phyloP scores from a whole-genome alignment of 768 basidiomycete genomes.

The Panus rudis region DNA sequence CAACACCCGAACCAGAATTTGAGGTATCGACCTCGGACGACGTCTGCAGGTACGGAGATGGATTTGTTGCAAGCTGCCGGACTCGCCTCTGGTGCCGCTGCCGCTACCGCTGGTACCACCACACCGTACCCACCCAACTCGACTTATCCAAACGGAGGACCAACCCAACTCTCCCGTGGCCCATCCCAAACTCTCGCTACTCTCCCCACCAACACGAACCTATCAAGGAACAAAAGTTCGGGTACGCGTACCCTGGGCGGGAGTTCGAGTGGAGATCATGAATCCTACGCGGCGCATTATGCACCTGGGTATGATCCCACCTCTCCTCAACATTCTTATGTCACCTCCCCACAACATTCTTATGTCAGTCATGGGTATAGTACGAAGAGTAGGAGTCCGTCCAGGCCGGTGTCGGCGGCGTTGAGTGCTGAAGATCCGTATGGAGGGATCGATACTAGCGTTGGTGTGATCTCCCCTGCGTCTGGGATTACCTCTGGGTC shows the following conservation, averaged over 20 bases:
- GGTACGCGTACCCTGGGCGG: conserved; percentile 10
- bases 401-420: conserved; percentile 10
- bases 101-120: conserved; percentile 6
- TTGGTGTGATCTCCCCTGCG: no score
- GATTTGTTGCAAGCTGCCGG: conserved; percentile 21
- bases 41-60: conserved; percentile 6
- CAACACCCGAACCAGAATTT: neutral
- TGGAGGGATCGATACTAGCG: conserved; percentile 21
- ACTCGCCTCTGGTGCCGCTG: conserved; percentile 13
- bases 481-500: neutral
- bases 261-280: neutral
- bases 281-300: conserved; percentile 1
- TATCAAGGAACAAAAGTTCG: conserved; percentile 14
- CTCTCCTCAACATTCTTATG: conserved; percentile 10
- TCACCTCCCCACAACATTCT: neutral
- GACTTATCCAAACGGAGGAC: no score
- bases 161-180: conserved; percentile 9
- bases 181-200: conserved; percentile 9
- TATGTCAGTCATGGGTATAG: neutral
- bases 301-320: conserved; percentile 1
- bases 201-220: no score
- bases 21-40: neutral
- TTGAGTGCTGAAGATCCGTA: conserved; percentile 16
- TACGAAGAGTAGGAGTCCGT: neutral
- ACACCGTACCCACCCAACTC: no score